Evolutionary conservation across 2,329 filamentous ascomycete genomes (phyloP).

Genomic region (Colletotrichum trifolii): DNA sequence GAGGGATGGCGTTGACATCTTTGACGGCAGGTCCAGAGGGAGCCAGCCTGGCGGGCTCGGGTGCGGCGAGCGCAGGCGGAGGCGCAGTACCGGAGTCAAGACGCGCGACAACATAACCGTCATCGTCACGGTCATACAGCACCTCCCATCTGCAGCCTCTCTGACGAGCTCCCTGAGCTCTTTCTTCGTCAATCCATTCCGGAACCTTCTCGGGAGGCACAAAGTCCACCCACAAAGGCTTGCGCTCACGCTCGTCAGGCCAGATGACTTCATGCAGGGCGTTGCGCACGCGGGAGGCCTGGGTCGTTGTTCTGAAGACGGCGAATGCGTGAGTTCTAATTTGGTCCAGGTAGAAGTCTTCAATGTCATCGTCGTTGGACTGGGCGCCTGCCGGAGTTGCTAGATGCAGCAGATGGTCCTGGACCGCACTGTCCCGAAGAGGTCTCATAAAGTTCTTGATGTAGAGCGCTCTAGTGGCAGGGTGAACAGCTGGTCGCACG

Average conservation of each 20-base stretch:
- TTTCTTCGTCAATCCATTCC: conserved; percentile 80
- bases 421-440: conserved; percentile 74
- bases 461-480: conserved; percentile 82
- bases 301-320: conserved; percentile 73
- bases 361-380: conserved; percentile 66
- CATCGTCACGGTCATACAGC: conserved; percentile 69
- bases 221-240: conserved; percentile 89
- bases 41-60: conserved; percentile 22
- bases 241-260: conserved; percentile 88
- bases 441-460: conserved; percentile 93
- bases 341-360: conserved; percentile 81
- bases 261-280: conserved; percentile 83
- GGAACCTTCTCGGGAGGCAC: conserved; percentile 79
- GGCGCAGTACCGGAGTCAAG: conserved; percentile 51
- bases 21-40: conserved; percentile 38
- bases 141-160: conserved; percentile 75
- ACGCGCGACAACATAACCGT: conserved; percentile 65
- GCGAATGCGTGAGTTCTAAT: conserved; percentile 92
- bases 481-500: conserved; percentile 71
- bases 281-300: conserved; percentile 81
- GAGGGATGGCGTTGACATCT: conserved; percentile 48
- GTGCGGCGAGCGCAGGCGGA: conserved; percentile 24
- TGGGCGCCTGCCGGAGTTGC: conserved; percentile 68
- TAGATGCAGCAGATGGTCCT: conserved; percentile 75
- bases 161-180: conserved; percentile 56